Evolutionary conservation across 305 asterid genomes (phyloP).

Genomic region (Vinca major): DNA sequence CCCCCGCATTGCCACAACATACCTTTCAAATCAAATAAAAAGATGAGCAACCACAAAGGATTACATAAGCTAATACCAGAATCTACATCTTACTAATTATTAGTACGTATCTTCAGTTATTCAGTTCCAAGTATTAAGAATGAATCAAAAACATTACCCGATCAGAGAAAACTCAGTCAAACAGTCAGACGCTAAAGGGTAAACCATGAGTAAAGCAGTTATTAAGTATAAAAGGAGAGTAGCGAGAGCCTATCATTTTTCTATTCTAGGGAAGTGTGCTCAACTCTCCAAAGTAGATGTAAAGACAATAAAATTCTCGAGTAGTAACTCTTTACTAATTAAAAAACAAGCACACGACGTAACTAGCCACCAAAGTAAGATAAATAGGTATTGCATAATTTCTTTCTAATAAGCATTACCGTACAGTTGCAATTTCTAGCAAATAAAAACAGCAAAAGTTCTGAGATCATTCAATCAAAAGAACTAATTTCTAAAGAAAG

Average conservation of each 20-base stretch:
- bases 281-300: not conserved
- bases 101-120: not conserved
- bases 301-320: not conserved
- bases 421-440: not conserved
- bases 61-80: not conserved
- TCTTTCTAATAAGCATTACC: not conserved
- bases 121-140: not conserved
- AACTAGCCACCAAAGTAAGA: not conserved
- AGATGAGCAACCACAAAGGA: slow-evolving; percentile 8
- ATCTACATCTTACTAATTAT: not conserved
- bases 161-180: not conserved
- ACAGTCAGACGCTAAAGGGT: not conserved
- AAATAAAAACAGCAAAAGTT: not conserved
- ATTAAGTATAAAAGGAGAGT: not conserved
- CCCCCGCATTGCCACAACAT: slow-evolving; percentile 71
- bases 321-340: not conserved
- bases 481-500: not conserved
- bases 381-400: not conserved
- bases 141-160: not conserved
- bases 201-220: not conserved
- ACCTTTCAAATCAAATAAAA: slow-evolving; percentile 43
- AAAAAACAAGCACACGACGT: not conserved
- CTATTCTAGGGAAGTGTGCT: not conserved
- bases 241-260: not conserved
- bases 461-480: not conserved